Percentiles rank a stretch among this genome's conserved stretches.
Conservation (phyloP, 2,329 filamentous ascomycete genomes). For the Colletotrichum destructivum region DNA sequence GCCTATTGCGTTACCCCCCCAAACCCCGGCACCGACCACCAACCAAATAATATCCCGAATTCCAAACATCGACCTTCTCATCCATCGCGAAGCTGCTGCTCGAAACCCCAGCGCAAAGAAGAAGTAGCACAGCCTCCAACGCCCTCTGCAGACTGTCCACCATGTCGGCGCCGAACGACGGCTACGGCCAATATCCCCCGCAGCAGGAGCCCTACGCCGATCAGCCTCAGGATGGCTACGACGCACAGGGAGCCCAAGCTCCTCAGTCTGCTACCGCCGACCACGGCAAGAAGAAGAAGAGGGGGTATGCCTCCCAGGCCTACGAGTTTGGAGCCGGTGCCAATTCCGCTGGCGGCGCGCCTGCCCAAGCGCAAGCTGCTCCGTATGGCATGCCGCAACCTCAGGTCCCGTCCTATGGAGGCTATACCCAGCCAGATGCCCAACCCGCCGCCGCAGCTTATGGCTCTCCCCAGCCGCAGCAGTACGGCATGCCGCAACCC, state of each 20-base stretch:
- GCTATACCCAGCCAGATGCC: slow-evolving; percentile 68
- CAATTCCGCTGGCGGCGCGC: slow-evolving; percentile 73
- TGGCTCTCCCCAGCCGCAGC: slow-evolving; percentile 56
- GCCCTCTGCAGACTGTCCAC: slow-evolving; percentile 45
- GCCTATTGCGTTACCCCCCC: slow-evolving; percentile 20
- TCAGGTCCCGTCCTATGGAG: slow-evolving; percentile 68
- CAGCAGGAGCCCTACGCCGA: slow-evolving; percentile 59
- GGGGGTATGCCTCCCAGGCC: slow-evolving; percentile 93
- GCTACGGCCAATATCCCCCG: slow-evolving; percentile 66
- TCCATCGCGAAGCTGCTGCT: slow-evolving; percentile 38
- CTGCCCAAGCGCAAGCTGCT: slow-evolving; percentile 56
- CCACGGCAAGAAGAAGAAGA: slow-evolving; percentile 86
- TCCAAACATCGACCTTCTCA: slow-evolving; percentile 37
- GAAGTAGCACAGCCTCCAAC: slow-evolving; percentile 4
- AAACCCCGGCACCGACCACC: slow-evolving; percentile 23
- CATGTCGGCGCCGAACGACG: slow-evolving; percentile 72
- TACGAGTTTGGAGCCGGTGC: slow-evolving; percentile 93
- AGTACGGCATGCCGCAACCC: slow-evolving; percentile 61
- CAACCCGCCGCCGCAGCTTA: slow-evolving; percentile 59
- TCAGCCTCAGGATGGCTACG: slow-evolving; percentile 54
- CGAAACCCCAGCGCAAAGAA: background rate
- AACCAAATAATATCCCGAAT: slow-evolving; percentile 13
- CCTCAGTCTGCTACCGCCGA: slow-evolving; percentile 56
- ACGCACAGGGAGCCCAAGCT: slow-evolving; percentile 52
- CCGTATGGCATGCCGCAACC: slow-evolving; percentile 64